Conservation (phyloP, 768 basidiomycete genomes). For the Agaricus blazei region DNA sequence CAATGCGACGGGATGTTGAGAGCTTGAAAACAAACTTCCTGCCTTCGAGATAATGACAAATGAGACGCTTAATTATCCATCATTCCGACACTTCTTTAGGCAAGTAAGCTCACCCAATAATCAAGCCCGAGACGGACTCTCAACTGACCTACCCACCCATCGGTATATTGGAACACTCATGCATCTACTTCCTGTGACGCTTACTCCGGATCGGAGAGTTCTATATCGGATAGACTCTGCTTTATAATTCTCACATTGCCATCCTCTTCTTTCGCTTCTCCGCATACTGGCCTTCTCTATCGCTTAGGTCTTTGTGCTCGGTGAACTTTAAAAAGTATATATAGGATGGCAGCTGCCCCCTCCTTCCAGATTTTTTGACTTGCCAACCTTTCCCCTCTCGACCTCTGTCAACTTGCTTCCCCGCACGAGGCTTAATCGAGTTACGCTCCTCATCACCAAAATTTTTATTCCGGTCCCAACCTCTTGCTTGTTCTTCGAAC, state of each 20-base stretch:
- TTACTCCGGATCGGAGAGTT: not conserved
- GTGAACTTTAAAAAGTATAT: conserved; percentile 9
- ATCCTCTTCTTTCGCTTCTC: not conserved
- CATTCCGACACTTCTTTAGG: not conserved
- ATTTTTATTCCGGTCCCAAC: not conserved
- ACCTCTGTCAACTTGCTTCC: not conserved
- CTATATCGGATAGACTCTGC: not conserved
- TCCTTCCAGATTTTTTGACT: not conserved
- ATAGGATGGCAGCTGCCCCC: not conserved
- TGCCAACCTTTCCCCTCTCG: not conserved
- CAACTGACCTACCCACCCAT: not conserved
- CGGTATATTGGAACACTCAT: not conserved
- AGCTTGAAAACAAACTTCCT: too few relatives aligned
- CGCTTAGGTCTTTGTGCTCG: not conserved
- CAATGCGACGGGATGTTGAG: too few relatives aligned
- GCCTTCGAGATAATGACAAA: not conserved
- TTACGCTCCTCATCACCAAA: too few relatives aligned
- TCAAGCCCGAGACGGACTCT: not conserved
- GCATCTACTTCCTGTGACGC: not conserved
- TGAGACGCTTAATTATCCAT: not conserved
- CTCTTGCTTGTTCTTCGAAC: not conserved
- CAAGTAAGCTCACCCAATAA: not conserved
- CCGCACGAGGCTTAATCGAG: too few relatives aligned
- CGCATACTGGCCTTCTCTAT: not conserved
- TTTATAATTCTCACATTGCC: not conserved